phyloP scores from a whole-genome alignment of 1,139 yeast species.

The Debaryomyces psychrophilus region DNA sequence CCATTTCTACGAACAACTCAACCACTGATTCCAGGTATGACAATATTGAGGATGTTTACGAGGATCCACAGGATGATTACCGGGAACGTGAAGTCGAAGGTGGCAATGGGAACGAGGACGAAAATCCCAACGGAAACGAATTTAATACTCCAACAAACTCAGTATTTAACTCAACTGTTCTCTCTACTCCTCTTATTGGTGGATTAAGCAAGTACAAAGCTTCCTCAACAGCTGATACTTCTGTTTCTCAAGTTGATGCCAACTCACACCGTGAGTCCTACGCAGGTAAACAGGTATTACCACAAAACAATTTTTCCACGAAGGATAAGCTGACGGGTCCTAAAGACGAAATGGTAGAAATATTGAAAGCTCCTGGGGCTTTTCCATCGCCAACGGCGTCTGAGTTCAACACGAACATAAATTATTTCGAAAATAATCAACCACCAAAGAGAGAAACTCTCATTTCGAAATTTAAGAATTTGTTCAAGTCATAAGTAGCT shows the following conservation, averaged over 20 bases:
- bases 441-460: slow-evolving; percentile 30
- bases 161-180: slow-evolving; percentile 20
- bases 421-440: slow-evolving; percentile 9
- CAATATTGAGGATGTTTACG: not conserved
- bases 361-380: slow-evolving; percentile 27
- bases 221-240: slow-evolving; percentile 11
- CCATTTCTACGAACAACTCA: slow-evolving; percentile 29
- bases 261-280: not conserved
- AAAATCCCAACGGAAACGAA: slow-evolving; percentile 15
- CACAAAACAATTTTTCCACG: not conserved
- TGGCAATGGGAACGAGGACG: slow-evolving; percentile 17
- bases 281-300: not conserved
- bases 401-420: slow-evolving; percentile 3
- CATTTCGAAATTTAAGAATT: slow-evolving; percentile 37
- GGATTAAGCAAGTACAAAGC: not conserved
- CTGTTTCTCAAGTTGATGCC: slow-evolving; percentile 4
- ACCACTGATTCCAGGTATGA: not conserved
- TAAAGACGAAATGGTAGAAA: slow-evolving; percentile 12
- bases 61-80: not conserved
- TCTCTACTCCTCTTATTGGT: slow-evolving; percentile 15
- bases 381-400: slow-evolving; percentile 23
- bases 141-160: slow-evolving; percentile 31
- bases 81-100: not conserved
- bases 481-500: slow-evolving; percentile 32
- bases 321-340: not conserved